Conservation (phyloP, 1,139 yeast species). For the Arxiozyma heterogenica region DNA sequence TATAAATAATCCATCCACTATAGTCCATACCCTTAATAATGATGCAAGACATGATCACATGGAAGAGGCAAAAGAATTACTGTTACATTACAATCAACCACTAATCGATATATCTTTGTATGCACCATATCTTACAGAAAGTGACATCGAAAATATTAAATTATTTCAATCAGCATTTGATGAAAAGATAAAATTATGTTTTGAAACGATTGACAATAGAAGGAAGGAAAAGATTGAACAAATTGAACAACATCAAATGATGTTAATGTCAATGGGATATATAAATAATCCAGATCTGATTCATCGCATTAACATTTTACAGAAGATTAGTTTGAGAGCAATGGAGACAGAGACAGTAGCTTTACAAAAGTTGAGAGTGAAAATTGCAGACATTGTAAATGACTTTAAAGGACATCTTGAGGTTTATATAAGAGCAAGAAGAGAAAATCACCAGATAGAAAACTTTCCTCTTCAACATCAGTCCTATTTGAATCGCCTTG, state of each 20-base stretch:
- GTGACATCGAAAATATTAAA: slow-evolving; percentile 14
- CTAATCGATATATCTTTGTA: slow-evolving; percentile 1
- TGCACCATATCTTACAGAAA: slow-evolving; percentile 7
- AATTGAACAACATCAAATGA: slow-evolving; percentile 17
- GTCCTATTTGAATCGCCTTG: slow-evolving; percentile 19
- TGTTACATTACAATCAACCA: background rate
- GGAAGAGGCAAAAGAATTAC: background rate
- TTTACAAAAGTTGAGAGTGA: slow-evolving; percentile 21
- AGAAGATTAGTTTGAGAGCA: slow-evolving; percentile 27
- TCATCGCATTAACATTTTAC: slow-evolving; percentile 20
- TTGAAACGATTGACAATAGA: slow-evolving; percentile 18
- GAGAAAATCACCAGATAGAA: slow-evolving; percentile 12
- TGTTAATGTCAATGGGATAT: slow-evolving; percentile 12
- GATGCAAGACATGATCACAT: background rate
- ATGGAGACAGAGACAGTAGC: slow-evolving; percentile 28
- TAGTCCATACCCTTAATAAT: background rate
- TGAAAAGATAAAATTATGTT: slow-evolving; percentile 16
- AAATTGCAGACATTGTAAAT: slow-evolving; percentile 20
- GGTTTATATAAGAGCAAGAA: slow-evolving; percentile 14
- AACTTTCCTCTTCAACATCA: slow-evolving; percentile 23
- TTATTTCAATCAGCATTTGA: slow-evolving; percentile 17
- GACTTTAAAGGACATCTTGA: slow-evolving; percentile 23
- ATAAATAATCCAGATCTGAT: slow-evolving; percentile 15
- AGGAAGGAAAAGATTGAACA: slow-evolving; percentile 17
- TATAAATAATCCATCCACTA: background rate